Percentiles rank a stretch among this genome's conserved stretches.
Evolutionary conservation across 352 stramenopile genomes (phyloP).

Genomic region (Hyaloperonospora arabidopsidis): DNA sequence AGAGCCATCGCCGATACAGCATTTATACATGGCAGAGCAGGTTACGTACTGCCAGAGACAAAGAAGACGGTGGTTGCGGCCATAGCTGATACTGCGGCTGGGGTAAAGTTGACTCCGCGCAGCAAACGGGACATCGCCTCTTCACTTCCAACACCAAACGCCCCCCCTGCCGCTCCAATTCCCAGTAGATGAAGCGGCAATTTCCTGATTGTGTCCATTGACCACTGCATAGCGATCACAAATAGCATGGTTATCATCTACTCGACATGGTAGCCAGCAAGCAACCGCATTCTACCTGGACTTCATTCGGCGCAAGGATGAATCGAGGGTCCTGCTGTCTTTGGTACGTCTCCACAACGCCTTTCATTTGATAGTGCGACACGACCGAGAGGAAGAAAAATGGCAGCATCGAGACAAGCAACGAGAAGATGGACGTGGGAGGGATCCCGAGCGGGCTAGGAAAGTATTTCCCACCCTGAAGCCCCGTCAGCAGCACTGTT

Average conservation of each 20-base stretch:
- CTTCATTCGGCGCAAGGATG: constrained; percentile 37
- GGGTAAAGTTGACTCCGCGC: constrained; percentile 80
- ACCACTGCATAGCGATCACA: constrained; percentile 23
- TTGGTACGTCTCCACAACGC: constrained; percentile 29
- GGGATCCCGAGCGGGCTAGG: constrained; percentile 82
- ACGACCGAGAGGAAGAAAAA: constrained; percentile 64
- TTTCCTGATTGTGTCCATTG: constrained; percentile 39
- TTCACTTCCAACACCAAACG: constrained; percentile 88
- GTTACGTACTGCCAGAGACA: constrained; percentile 31
- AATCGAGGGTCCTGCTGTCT: constrained; percentile 32
- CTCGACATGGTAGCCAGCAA: constrained; percentile 1
- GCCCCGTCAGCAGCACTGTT: constrained; percentile 80
- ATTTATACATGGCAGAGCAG: not conserved
- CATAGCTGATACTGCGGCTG: constrained; percentile 62
- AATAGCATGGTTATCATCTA: not conserved
- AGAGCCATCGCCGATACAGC: not conserved
- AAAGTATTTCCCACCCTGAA: constrained; percentile 84
- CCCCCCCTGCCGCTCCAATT: constrained; percentile 84
- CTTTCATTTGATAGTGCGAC: constrained; percentile 54
- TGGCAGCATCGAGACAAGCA: constrained; percentile 46
- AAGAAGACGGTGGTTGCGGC: constrained; percentile 44
- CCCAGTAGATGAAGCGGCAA: constrained; percentile 81
- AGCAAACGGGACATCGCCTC: constrained; percentile 88
- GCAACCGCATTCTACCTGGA: constrained; percentile 31
- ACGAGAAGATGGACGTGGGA: constrained; percentile 79